Evolutionary conservation across 345 rosid genomes (phyloP), one percentile per base, ranked within the genome.

Genomic region (Eucalyptus polybractea): DNA sequence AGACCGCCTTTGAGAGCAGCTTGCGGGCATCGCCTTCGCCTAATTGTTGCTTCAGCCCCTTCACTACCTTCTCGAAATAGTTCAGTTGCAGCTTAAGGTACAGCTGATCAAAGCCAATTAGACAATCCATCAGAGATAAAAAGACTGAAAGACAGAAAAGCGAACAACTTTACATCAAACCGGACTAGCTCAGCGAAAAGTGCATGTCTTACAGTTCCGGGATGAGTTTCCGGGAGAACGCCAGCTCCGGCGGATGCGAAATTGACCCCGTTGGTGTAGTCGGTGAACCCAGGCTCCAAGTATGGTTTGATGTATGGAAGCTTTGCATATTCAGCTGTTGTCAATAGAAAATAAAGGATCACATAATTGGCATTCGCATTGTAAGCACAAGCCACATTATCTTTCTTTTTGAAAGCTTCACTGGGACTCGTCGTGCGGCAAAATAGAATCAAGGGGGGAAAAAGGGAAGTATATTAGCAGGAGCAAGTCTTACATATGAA

Each of bases 171-270:
- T 37, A 25, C 81, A 72, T 76, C 24, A 7, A 76, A 76, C 83
- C 27, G 47, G 47, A 76, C 45, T 76, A 76, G 45, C 45, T 10
- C 83, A 12, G 27, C 7, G 45, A 21, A 40, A 76, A 37, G 83
- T 37, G 83, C 27, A 19, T 37, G 15, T 37, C 89, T 33, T 90
- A 86, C 92, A 1, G 65, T 37, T 88, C 88, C 88, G 2, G 56
- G 83, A 76, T 88, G 24, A 56, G 53, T 88, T 51, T 42, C 87
- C 0, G 50, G 51, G 25, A 91, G 90, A 88, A 88, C 90, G 40
- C 88, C 76, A 3, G 88, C 91, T 19, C 92, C 93, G 4, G 88
- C 90, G 1, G 89, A 88, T 5, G 92, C 92, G 45, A 92, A 91
- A 88, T 88, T 92, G 22, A 81, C 92, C 37, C 92, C 93, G 54